Evolutionary conservation across 768 basidiomycete genomes (phyloP).

Genomic region (Chalciporus chontae): DNA sequence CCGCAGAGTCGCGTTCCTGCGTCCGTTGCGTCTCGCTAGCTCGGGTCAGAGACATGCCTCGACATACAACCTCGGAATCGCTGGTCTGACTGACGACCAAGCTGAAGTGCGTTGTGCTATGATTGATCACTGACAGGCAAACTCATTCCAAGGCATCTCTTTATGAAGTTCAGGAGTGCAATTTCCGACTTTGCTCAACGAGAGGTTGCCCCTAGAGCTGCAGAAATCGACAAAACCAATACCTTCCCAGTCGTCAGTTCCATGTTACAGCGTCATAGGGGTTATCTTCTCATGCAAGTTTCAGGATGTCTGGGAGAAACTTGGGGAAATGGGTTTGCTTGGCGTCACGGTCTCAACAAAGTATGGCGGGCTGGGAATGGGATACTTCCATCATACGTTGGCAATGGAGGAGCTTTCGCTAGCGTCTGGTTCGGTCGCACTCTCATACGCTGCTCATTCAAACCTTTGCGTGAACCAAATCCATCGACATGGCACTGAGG

Average conservation of each 20-base stretch:
- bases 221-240: slow-evolving; percentile 83
- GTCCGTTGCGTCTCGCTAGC: not conserved
- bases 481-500: slow-evolving; percentile 76
- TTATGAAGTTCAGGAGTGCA: slow-evolving; percentile 70
- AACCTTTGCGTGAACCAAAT: slow-evolving; percentile 89
- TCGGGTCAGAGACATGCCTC: slow-evolving; percentile 31
- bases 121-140: not conserved
- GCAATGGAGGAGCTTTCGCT: slow-evolving; percentile 94
- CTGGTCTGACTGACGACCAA: slow-evolving; percentile 78
- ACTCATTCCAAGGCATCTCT: not conserved
- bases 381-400: slow-evolving; percentile 84
- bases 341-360: slow-evolving; percentile 80
- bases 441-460: slow-evolving; percentile 91
- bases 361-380: slow-evolving; percentile 79
- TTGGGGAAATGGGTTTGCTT: slow-evolving; percentile 90
- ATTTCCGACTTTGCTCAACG: slow-evolving; percentile 76
- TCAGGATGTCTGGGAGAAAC: slow-evolving; percentile 83
- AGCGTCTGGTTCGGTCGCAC: slow-evolving; percentile 87
- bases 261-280: not conserved
- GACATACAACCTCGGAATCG: slow-evolving; percentile 68
- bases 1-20: slow-evolving; percentile 2
- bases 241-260: slow-evolving; percentile 66
- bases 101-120: slow-evolving; percentile 52
- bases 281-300: slow-evolving; percentile 11
- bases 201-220: slow-evolving; percentile 83